Base-by-base conservation (phyloP, 441 rosid species). In the Sinapis alba region DNA sequence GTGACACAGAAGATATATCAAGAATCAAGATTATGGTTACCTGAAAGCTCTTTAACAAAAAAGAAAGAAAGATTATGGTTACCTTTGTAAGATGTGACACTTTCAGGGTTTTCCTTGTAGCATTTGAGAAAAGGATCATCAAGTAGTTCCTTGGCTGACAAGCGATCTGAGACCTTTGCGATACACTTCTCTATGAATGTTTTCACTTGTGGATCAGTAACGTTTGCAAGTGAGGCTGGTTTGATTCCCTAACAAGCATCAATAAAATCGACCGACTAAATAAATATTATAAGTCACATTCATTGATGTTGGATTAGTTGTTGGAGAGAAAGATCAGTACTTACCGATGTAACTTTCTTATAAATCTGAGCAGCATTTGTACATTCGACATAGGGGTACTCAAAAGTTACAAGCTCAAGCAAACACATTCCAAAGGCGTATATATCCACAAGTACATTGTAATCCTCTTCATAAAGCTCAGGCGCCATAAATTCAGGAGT, bases 171-270 rank as follows among this genome's bases (percentile, higher is more conserved):
- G 68, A 86, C 97, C 41, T 80, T 85, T n/a, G 97, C 84, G 41
- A 92, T 89, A 70, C 98, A 94, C 83, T 94, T 94, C 81, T 87
- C 97, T 72, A 94, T 92, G 81, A 94, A 94, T 66, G 79, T 75
- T 83, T 72, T 87, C 47, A 92, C 90, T 43, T 81, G 81, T 4
- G 80, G 84, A 80, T 92, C 90, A 50, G 77, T 79, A 80, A 94
- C 97, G 77, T 88, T 94, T 28, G 80, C 86, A 83, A 94, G 84
- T 7, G 98, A 85, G 36, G 96, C 98, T 41, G 98, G 98, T 78
- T 88, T 92, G 58, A 90, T 84, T 74, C 98, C 98, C 97, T 94
- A 8, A 21, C 0, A 66, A 41, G 16, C 13, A 38, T 60, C 5
- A 0, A 27, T n/a, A 21, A 65, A 67, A 65, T 65, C 26, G 18